phyloP scores from a whole-genome alignment of 1,284 basidiomycete species.

The Porogramme epimiltina region DNA sequence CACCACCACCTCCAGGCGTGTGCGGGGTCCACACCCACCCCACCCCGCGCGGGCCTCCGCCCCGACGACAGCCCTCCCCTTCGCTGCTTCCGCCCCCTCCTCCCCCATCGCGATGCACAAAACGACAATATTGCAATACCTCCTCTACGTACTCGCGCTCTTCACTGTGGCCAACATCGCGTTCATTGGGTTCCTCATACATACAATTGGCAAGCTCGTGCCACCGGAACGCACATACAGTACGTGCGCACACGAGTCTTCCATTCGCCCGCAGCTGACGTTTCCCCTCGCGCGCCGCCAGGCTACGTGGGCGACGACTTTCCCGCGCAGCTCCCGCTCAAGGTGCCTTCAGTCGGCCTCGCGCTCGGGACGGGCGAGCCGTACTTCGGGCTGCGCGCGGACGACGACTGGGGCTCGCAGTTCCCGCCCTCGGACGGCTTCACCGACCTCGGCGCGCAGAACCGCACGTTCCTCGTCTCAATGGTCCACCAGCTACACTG shows the following conservation, averaged over 20 bases:
- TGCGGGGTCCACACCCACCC: no score
- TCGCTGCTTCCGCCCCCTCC: no score
- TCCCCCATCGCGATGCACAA: no score
- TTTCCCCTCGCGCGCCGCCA: neutral
- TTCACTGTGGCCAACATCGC: neutral
- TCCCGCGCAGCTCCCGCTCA: slow-evolving; percentile 24
- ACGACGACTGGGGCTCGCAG: slow-evolving; percentile 38
- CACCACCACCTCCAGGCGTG: no score
- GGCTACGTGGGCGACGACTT: slow-evolving; percentile 26
- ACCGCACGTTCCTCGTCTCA: slow-evolving; percentile 22
- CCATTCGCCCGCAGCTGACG: no score
- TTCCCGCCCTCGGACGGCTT: slow-evolving; percentile 37
- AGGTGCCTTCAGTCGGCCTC: slow-evolving; percentile 18
- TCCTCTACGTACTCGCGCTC: neutral
- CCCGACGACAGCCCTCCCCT: no score
- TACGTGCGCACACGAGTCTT: neutral
- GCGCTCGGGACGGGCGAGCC: slow-evolving; percentile 11
- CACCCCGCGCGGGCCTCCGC: no score
- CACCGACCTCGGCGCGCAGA: slow-evolving; percentile 34
- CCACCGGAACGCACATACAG: neutral
- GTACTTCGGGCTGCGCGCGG: slow-evolving; percentile 25
- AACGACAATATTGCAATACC: no score
- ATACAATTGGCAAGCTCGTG: neutral
- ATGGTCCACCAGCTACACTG: slow-evolving; percentile 30
- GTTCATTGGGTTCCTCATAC: neutral